Evolutionary conservation across 2,329 filamentous ascomycete species (phyloP), one percentile per base, ranked within the genome.

Genomic region (Passalora sequoiae): DNA sequence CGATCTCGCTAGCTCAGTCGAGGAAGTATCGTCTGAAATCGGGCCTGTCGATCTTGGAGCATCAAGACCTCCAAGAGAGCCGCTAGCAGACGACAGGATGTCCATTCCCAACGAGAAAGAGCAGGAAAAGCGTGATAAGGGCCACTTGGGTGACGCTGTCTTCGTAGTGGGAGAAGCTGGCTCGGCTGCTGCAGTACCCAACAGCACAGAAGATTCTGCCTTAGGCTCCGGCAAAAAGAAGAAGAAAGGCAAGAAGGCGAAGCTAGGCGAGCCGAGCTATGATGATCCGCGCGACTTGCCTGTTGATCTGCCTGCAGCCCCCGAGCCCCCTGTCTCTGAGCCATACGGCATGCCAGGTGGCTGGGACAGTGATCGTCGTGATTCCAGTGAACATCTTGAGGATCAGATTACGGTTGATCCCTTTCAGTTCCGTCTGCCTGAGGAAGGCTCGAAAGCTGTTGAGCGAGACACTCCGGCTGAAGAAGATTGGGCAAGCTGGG

Each of bases 41-140:
- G 22, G 22, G 38, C 40, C 40, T 4, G 21, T 25, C 21, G 13
- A 28, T 28, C 9, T 32, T 27, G 36, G 21, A 20, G 20, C 30
- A 15, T 9, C 15, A 12, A 21, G 5, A 16, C 6, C 5, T 4
- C 28, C 24, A 7, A 10, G 19, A 10, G 15, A 40, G 15, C 21
- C 40, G 6, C 15, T 13, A 12, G 13, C 6, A 2, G 44, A 46
- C 15, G 50, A 55, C 7, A 58, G 48, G 62, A 66, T 52, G 56
- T 60, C 33, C 51, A 60, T 54, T 12, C 49, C 58, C 25, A 58
- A 53, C 44, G 62, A 62, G 51, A 61, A 60, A 35, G 61, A 63
- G 61, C 50, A 63, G 50, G 71, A 69, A 57, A 58, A 60, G 44
- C 51, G 50, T 29, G 69, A 73, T 21, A 74, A 73, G 58, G 65